Conservation (phyloP, 352 stramenopile species). For the Globisporangium perplexum region DNA sequence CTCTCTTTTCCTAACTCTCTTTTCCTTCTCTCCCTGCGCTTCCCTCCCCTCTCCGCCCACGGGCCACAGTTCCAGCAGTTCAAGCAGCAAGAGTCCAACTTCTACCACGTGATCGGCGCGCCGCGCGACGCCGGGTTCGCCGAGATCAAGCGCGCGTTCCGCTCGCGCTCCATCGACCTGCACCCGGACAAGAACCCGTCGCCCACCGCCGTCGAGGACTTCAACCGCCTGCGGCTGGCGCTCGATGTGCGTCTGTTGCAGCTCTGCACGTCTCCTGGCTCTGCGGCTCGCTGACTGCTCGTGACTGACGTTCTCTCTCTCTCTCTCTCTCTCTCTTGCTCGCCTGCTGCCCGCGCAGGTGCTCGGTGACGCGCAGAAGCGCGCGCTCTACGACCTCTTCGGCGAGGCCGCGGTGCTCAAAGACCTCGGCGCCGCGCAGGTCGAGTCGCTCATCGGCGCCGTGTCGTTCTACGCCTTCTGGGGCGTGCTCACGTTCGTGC, state of each 20-base stretch:
- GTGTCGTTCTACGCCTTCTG: conserved; percentile 95
- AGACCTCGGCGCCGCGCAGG: conserved; percentile 82
- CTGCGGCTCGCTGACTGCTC: no score
- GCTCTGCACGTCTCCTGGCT: conserved; percentile 1
- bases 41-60: not conserved
- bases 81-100: conserved; percentile 89
- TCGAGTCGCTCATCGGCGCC: conserved; percentile 89
- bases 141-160: conserved; percentile 98
- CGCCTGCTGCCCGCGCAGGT: no score
- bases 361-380: conserved; percentile 88
- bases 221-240: conserved; percentile 91
- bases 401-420: conserved; percentile 87
- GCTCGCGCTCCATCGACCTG: conserved; percentile 90
- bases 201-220: conserved; percentile 87
- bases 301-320: no score
- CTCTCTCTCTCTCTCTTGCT: no score
- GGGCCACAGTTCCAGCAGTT: conserved; percentile 66
- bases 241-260: conserved; percentile 78
- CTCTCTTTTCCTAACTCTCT: not conserved
- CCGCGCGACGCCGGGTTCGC: conserved; percentile 83
- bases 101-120: conserved; percentile 92
- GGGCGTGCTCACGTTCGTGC: conserved; percentile 93
- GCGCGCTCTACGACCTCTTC: conserved; percentile 96
- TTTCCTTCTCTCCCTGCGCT: not conserved
- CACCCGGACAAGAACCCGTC: conserved; percentile 97